Conservation (phyloP, 352 stramenopile genomes). For the Globisporangium irregulare region DNA sequence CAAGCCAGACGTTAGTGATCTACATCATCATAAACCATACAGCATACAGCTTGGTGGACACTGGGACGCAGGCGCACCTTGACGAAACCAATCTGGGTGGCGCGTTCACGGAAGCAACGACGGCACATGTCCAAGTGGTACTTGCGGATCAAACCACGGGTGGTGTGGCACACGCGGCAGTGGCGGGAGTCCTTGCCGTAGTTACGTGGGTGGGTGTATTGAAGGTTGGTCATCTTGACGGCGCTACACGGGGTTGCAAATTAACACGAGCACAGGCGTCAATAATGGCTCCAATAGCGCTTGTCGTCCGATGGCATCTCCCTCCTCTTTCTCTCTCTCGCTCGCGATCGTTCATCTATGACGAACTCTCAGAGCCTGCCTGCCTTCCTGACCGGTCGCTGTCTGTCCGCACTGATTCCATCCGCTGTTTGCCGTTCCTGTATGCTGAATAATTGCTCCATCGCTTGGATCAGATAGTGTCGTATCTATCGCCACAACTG, state of each 20-base stretch:
- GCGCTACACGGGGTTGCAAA: conserved; percentile 9
- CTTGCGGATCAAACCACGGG: conserved; percentile 94
- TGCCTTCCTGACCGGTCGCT: too few species aligned
- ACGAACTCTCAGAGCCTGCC: too few species aligned
- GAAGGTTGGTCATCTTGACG: conserved; percentile 89
- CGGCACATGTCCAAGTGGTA: conserved; percentile 96
- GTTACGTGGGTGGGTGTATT: conserved; percentile 82
- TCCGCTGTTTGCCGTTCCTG: neutral
- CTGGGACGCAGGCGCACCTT: conserved; percentile 62
- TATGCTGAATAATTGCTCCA: neutral
- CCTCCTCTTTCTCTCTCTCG: neutral
- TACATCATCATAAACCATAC: too few species aligned
- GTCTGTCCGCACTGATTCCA: neutral
- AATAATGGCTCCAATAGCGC: neutral
- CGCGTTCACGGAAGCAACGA: conserved; percentile 95
- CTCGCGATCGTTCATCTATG: neutral
- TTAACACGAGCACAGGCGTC: conserved; percentile 10
- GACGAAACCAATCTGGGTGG: conserved; percentile 94
- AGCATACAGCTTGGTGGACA: neutral
- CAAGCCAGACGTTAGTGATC: neutral
- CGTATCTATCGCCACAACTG: neutral
- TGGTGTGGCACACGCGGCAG: conserved; percentile 90
- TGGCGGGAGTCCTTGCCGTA: conserved; percentile 90
- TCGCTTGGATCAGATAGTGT: neutral
- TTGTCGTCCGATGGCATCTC: neutral